These are phyloP conservation scores for Cryoendolithus antarcticus DNA, from an alignment of 2,329 filamentous ascomycete genomes.

Conservation along the genomic window DNA sequence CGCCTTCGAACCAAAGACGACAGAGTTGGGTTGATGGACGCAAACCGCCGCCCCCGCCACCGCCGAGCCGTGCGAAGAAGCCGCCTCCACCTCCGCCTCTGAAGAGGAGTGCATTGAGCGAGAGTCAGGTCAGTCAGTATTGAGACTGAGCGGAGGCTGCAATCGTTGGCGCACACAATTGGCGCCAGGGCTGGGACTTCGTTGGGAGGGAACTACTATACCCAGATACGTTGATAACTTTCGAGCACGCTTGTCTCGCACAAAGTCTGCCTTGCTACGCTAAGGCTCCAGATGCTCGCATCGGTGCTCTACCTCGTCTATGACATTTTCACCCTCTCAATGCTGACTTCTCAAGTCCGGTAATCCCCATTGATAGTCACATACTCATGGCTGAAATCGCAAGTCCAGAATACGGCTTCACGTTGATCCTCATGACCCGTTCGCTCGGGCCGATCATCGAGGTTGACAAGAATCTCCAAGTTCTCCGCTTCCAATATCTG, in stretches of 20 bases:
- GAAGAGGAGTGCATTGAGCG: conserved; percentile 43
- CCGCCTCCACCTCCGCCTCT: conserved; percentile 52
- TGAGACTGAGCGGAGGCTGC: too few relatives aligned
- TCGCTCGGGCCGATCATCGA: conserved; percentile 48
- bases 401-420: conserved; percentile 69
- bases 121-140: conserved; percentile 22
- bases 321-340: conserved; percentile 50
- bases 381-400: conserved; percentile 77
- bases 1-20: conserved; percentile 10
- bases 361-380: conserved; percentile 60
- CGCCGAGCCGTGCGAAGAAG: conserved; percentile 45
- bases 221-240: too few relatives aligned
- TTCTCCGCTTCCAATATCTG: conserved; percentile 69
- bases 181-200: too few relatives aligned
- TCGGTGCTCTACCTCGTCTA: conserved; percentile 30
- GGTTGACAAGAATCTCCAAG: conserved; percentile 61
- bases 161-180: too few relatives aligned
- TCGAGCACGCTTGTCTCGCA: too few relatives aligned
- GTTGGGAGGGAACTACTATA: too few relatives aligned
- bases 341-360: too few relatives aligned
- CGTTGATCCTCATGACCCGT: conserved; percentile 20
- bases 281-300: too few relatives aligned
- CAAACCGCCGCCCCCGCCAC: conserved; percentile 49
- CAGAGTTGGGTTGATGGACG: conserved; percentile 32
- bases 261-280: too few relatives aligned